Evolutionary conservation across 495 filamentous ascomycete genomes (phyloP).

Genomic region (Daldinia caldariorum): DNA sequence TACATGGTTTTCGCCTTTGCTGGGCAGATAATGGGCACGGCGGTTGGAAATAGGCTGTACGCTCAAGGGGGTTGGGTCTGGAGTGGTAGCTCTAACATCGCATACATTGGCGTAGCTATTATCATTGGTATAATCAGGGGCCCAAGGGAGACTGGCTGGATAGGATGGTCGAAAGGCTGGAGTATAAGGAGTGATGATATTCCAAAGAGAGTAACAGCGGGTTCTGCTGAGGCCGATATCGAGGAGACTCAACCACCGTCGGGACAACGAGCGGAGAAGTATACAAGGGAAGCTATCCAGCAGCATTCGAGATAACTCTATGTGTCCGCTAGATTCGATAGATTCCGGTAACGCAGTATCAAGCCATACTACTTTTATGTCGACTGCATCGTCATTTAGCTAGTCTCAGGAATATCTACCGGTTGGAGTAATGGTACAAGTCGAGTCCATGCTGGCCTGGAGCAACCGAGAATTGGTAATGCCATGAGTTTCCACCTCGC

Average conservation of each 20-base stretch:
- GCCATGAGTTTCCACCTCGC: constrained; percentile 51
- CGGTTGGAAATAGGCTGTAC: constrained; percentile 76
- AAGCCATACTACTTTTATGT: background rate
- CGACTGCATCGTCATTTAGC: background rate
- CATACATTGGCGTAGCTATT: constrained; percentile 69
- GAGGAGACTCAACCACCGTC: constrained; percentile 6
- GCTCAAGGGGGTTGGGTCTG: constrained; percentile 74
- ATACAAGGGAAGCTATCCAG: background rate
- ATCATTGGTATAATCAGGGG: constrained; percentile 67
- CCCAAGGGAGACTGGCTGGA: constrained; percentile 75
- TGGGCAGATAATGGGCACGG: constrained; percentile 80
- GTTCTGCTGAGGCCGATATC: constrained; percentile 4
- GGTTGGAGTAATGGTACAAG: constrained; percentile 41
- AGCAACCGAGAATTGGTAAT: constrained; percentile 69
- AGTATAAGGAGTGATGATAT: constrained; percentile 53
- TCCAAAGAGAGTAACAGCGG: constrained; percentile 16
- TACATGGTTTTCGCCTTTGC: constrained; percentile 82
- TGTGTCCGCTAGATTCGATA: background rate
- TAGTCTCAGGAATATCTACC: constrained; percentile 16
- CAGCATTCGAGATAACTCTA: background rate
- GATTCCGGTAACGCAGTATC: background rate
- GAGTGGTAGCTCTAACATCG: constrained; percentile 73
- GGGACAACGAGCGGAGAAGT: background rate
- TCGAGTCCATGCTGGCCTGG: constrained; percentile 66
- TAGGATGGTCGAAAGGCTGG: constrained; percentile 81